Base-by-base conservation (phyloP, 768 basidiomycete genomes). In the Auriscalpium vulgare region DNA sequence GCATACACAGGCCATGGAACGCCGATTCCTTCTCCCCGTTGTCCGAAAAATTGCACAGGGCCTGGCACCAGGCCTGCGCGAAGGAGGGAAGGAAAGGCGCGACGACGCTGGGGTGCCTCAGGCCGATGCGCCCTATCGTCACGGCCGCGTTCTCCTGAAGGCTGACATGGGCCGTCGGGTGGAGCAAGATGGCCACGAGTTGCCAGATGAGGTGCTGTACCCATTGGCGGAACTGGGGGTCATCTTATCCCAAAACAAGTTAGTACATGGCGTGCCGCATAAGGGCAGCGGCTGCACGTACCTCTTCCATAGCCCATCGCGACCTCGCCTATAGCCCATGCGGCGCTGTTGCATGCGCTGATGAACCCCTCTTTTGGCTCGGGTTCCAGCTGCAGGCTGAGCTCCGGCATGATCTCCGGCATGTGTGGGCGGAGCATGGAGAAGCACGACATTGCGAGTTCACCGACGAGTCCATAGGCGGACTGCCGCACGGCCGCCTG, bases 11-110 rank as follows among this genome's bases (percentile, higher is more conserved):
- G 2, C 97, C 97, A 55, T 94, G 81, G 83, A 98, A 99, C 8
- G 97, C 97, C 19, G 94, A 97, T 66, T 97, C 97, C 73, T 98
- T 99, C 76, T 99, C 97, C 65, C 97, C 95, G 65, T 98, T 99
- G 66, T 99, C 97, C 60, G 95, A 86, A 69, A 99, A 98, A 71
- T 98, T 95, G 67, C 93, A 94, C 54, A 99, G 74, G 8, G 95
- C 93, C 64, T 91, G 89, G 70, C 95, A 97, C 97, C 97, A 99
- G 11, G 89, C 85, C 69, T 91, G 89, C 4, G 93, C 93, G 70
- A 98, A 98, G 62, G 88, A 86, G 0, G 84, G 79, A 29, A 97
- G 74, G 66, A 93, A 85, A 21, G 94, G 93, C 10, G 95, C 93
- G 48, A 98, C 92, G 19, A 91, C 70, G 17, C 73, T 69, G 0